These are phyloP conservation scores for Favolaschia claudopus DNA, from an alignment of 768 basidiomycete genomes.

Conservation along the genomic window DNA sequence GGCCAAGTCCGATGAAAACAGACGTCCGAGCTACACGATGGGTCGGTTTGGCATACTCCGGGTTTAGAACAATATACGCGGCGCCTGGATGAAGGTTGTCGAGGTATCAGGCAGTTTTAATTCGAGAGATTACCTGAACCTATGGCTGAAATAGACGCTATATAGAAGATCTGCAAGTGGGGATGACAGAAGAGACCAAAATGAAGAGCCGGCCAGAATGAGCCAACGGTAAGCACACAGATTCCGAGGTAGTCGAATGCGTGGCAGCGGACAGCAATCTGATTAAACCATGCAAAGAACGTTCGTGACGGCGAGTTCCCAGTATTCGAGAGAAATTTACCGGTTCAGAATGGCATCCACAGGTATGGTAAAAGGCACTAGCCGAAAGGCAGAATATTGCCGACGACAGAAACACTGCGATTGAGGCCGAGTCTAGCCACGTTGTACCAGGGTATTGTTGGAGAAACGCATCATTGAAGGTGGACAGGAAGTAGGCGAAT, in stretches of 20 bases:
- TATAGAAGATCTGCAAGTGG: constrained; percentile 60
- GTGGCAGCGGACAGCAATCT: constrained; percentile 70
- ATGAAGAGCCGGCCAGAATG: constrained; percentile 78
- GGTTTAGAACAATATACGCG: constrained; percentile 79
- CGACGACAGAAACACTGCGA: constrained; percentile 71
- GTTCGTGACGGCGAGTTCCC: constrained; percentile 3
- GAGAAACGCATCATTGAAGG: constrained; percentile 61
- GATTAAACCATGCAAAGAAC: constrained; percentile 2
- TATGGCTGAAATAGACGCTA: constrained; percentile 55
- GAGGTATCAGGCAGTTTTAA: constrained; percentile 21
- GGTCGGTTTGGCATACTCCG: constrained; percentile 77
- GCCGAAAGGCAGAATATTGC: constrained; percentile 78
- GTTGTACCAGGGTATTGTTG: constrained; percentile 59
- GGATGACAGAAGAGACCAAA: constrained; percentile 81
- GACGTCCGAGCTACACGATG: constrained; percentile 79
- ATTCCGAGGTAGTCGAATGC: constrained; percentile 85
- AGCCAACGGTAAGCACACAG: constrained; percentile 48
- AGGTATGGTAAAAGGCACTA: constrained; percentile 78
- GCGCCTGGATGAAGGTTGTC: constrained; percentile 52
- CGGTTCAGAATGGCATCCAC: constrained; percentile 73
- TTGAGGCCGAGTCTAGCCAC: constrained; percentile 66
- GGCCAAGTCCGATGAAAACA: constrained; percentile 82
- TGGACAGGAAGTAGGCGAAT: constrained; percentile 62
- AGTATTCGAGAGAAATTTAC: constrained; percentile 43
- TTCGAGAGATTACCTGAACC: constrained; percentile 62